Conservation (phyloP, 768 basidiomycete species). For the Pleurotus pulmonarius region DNA sequence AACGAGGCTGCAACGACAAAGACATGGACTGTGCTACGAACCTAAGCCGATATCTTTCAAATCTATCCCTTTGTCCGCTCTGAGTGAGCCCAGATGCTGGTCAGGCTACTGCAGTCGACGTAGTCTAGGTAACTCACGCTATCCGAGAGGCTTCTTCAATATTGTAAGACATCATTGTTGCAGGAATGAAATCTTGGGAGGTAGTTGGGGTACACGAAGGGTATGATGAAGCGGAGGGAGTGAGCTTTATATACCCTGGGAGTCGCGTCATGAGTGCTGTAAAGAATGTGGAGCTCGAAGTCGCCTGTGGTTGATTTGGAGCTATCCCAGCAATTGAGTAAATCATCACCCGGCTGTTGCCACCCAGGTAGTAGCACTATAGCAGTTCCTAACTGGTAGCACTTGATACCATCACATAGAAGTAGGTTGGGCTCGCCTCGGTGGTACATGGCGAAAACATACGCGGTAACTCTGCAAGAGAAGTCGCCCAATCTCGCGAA, state of each 20-base stretch:
- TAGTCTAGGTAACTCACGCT: background rate
- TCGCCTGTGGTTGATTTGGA: background rate
- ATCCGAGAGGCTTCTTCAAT: background rate
- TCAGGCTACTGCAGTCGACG: background rate
- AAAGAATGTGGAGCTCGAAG: background rate
- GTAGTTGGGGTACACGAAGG: background rate
- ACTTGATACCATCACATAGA: too few species aligned
- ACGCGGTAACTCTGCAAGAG: too few species aligned
- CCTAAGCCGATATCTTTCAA: slow-evolving; percentile 2
- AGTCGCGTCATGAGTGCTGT: background rate
- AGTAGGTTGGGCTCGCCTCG: too few species aligned
- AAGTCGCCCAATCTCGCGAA: too few species aligned
- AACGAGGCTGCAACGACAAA: background rate
- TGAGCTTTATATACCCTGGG: background rate
- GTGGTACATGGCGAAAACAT: too few species aligned
- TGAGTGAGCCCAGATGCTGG: background rate
- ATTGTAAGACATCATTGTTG: background rate
- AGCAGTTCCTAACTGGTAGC: too few species aligned
- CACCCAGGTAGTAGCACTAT: too few species aligned
- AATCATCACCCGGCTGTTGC: too few species aligned
- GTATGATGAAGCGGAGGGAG: background rate
- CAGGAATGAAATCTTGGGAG: background rate
- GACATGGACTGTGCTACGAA: background rate
- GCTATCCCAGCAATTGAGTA: too few species aligned
- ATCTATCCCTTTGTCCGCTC: background rate